Evolutionary conservation across 148 eudicot species (phyloP), one percentile per base, ranked within the genome.

Genomic region (Vaccinium corymbosum): DNA sequence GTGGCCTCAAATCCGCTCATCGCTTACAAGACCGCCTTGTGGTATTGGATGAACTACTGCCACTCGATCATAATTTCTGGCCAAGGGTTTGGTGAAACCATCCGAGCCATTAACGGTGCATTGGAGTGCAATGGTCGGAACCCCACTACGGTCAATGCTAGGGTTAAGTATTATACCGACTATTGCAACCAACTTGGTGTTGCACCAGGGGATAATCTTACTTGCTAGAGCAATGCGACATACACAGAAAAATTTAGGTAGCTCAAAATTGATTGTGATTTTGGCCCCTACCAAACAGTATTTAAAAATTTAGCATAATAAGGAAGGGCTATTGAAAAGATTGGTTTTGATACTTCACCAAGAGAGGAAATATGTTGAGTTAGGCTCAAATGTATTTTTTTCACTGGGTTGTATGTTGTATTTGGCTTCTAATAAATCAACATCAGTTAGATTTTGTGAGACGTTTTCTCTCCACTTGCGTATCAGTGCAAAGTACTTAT

Each of bases 11-110:
- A 94, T 55, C 62, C 83, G 0, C 81, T 83, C 20, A 82, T 89
- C 12, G 84, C 98, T 22, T 94, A 92, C 88, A 89, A 89, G 82
- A 80, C 94, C 0, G 84, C 92, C 15, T 42, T 94, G 49, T 94
- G 98, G 98, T 94, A 55, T 59, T 93, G 93, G 95, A 89, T 82
- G 88, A 84, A 32, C 19, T 74, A 84, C 15, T 89, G 87, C 19
- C 93, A 94, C 53, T 57, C 85, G 3, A 77, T 83, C 5, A 77
- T 92, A 1, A 74, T 80, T 74, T 77, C 88, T 0, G 90, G 89
- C 0, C 90, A 90, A 82, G 95, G 98, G 1, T 93, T 94, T 14
- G 94, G 97, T 4, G 91, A 90, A 4, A 91, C 95, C 0, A 92
- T 88, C 12, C 83, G 81, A 0, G 93, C 92, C 15, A 92, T 94